Base-by-base conservation (phyloP, 306 rosid genomes). In the Cucumis hystrix region DNA sequence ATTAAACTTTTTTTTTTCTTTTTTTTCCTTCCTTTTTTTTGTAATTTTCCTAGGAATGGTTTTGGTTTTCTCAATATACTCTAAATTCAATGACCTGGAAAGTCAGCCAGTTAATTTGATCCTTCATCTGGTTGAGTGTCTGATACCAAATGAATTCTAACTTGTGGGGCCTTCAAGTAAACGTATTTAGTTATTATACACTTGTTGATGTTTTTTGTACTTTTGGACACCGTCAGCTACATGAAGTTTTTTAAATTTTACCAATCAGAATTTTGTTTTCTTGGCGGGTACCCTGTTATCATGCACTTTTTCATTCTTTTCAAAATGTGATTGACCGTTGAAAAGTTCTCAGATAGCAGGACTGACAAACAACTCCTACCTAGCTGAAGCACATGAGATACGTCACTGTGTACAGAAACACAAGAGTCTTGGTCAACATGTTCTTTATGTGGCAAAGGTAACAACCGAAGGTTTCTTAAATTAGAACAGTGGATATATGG, bases 371-470 rank as follows among this genome's bases (percentile, higher is more conserved):
- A 96, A 92, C 86, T 92, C 99, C 76, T 86, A 83, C 86, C 85
- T 73, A 62, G 82, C 86, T 28, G 96, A 92, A 84, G 86, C 97
- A 67, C 97, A 89, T 74, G 85, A 86, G 58, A 96, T 96, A 83
- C 98, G 99, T 80, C 93, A 80, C 72, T 96, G 99, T 61, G 89
- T 96, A 30, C 97, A 92, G 84, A 84, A 28, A 28, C 30, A 28
- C 30, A 28, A 84, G 89, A 65, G 20, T 82, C 99, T 95, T 55
- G 98, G 99, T 59, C 83, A 87, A 77, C 80, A 88, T 69, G 98
- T 92, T 74, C 91, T 96, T 79, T 85, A 84, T 74, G 97, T 96
- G 75, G 99, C 99, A 0, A 96, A 96, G 96, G 99, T 96, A 84
- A 80, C 61, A 40, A 61, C 58, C 65, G 58, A 68, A 73, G 47